A percentile compares a stretch with the other conserved stretches of the same genome.
These are phyloP conservation scores for Epichloe sp. DNA, from an alignment of 2,329 filamentous ascomycete genomes.

Conservation along the genomic window DNA sequence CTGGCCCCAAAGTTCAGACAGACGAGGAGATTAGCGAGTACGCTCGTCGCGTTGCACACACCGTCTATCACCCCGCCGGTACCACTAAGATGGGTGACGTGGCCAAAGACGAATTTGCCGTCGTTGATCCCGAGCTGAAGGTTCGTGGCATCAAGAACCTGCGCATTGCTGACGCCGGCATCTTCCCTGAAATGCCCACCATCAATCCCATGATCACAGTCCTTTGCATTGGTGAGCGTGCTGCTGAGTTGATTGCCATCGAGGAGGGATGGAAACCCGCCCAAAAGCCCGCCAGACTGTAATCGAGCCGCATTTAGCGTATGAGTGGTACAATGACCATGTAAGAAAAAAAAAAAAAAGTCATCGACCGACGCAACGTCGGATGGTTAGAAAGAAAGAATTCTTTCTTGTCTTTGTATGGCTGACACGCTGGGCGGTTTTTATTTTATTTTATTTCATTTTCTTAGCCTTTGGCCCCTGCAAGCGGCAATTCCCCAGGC, in stretches of 20 bases:
- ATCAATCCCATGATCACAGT: conserved; percentile 91
- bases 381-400: too few species aligned
- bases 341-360: too few species aligned
- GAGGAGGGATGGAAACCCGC: conserved; percentile 41
- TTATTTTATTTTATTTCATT: too few species aligned
- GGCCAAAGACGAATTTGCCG: conserved; percentile 53
- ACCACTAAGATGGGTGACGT: conserved; percentile 85
- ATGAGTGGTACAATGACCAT: too few species aligned
- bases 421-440: too few species aligned
- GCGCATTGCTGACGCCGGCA: conserved; percentile 72
- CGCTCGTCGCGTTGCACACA: conserved; percentile 68
- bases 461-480: too few species aligned
- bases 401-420: too few species aligned
- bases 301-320: conserved; percentile 2
- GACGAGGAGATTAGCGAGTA: conserved; percentile 77
- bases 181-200: conserved; percentile 77
- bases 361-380: too few species aligned
- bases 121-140: conserved; percentile 65
- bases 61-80: conserved; percentile 80
- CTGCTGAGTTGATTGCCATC: conserved; percentile 66
- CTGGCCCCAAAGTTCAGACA: conserved; percentile 57
- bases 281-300: conserved; percentile 19
- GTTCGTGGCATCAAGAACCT: conserved; percentile 60
- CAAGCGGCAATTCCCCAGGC: too few species aligned
- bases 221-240: conserved; percentile 68